Base-by-base conservation (phyloP, 257 asterid genomes). In the Leptodermis oblonga region DNA sequence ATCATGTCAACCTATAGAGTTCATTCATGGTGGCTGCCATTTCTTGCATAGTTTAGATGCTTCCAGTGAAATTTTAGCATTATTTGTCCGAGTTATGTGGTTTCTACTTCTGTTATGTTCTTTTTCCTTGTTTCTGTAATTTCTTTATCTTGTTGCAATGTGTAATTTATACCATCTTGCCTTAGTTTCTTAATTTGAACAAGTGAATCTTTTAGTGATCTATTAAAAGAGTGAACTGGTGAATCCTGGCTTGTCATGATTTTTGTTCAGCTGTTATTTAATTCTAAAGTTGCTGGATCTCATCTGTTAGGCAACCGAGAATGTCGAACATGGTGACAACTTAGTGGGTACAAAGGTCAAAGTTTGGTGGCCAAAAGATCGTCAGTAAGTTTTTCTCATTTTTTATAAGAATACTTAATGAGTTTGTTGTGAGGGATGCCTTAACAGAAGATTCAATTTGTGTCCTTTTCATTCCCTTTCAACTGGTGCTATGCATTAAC, bases 291-390 rank as follows among this genome's bases (percentile, higher is more conserved):
- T 18, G 34, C 45, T 63, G 74, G n/a, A 56, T 67, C 31, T 64
- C 77, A 61, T 65, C 37, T 74, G 60, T 72, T 82, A 94, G 99
- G 90, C 78, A 56, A 80, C 87, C 43, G 90, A 58, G 71, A 53
- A 67, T 45, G 26, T 18, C 39, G 82, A 79, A 74, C 74, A 70
- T 17, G 95, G 81, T 42, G 73, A 85, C 81, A 79, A 76, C 74
- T 77, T 91, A 81, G 87, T 91, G 77, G 97, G 97, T 76, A 75
- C 85, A 60, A 89, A 74, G 80, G 85, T 94, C 70, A 89, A 78
- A 80, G 96, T 94, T 67, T 94, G 88, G 90, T 94, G 99, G 99
- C 99, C 98, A 0, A 33, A 74, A 25, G 99, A 94, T 86, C 65
- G 51, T 25, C 12, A 0, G 99, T 94, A 83, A 87, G 98, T 78